These are phyloP conservation scores for Penicillium psychrosexuale DNA, from an alignment of 2,329 filamentous ascomycete species.

Conservation along the genomic window DNA sequence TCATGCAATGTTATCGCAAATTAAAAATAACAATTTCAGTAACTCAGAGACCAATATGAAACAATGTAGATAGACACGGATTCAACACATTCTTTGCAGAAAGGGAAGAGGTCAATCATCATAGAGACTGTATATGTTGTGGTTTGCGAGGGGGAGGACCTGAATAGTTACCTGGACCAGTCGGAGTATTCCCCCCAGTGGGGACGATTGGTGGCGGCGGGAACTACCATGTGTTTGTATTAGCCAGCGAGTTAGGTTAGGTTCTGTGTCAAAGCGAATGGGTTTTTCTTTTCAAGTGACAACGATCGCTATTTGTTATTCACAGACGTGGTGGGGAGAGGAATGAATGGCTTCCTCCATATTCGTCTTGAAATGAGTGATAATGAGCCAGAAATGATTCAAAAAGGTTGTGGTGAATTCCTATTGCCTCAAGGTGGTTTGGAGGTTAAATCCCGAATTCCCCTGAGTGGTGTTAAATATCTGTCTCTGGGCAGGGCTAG, in stretches of 20 bases:
- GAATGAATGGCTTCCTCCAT: neutral
- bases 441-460: neutral
- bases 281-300: neutral
- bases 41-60: conserved; percentile 18
- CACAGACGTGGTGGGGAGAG: neutral
- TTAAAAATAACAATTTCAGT: neutral
- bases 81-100: conserved; percentile 17
- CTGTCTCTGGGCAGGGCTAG: conserved; percentile 8
- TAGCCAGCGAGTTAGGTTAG: too few species aligned
- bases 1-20: neutral
- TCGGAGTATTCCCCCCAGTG: conserved; percentile 1
- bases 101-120: conserved; percentile 20
- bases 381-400: neutral
- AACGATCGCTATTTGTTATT: neutral
- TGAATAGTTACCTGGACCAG: conserved; percentile 4
- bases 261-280: neutral
- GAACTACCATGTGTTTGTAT: neutral
- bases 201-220: neutral
- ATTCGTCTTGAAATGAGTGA: neutral
- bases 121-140: conserved; percentile 1
- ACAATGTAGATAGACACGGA: conserved; percentile 17
- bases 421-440: neutral
- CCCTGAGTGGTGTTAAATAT: conserved; percentile 13
- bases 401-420: neutral
- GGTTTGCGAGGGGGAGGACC: neutral